Conservation (phyloP, 2,329 filamentous ascomycete species). For the Dactylellina parvicollis region DNA sequence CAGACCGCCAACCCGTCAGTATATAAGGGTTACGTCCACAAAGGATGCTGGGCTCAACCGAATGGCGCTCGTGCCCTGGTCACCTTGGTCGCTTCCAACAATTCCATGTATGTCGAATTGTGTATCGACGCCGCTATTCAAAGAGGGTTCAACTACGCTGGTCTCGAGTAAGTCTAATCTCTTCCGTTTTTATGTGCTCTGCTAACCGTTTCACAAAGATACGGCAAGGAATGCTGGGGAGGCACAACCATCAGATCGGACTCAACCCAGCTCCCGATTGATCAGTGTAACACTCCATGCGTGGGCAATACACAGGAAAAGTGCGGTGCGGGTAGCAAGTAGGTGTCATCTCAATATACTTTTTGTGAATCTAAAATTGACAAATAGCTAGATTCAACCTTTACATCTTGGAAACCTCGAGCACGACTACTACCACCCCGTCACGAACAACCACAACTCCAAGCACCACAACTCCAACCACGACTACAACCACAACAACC, state of each 20-base stretch:
- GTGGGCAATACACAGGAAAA: conserved; percentile 65
- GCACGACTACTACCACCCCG: conserved; percentile 13
- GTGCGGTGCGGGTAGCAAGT: conserved; percentile 67
- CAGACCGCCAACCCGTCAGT: conserved; percentile 12
- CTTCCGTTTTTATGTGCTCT: no score
- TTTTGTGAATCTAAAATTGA: conserved; percentile 38
- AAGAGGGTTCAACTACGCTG: conserved; percentile 59
- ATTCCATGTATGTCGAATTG: conserved; percentile 59
- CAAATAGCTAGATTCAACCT: conserved; percentile 5
- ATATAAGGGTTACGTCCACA: conserved; percentile 30
- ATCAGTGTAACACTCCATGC: conserved; percentile 67
- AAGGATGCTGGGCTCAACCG: conserved; percentile 37
- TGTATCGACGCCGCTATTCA: conserved; percentile 58
- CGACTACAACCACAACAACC: background rate
- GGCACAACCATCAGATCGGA: conserved; percentile 7
- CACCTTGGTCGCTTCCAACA: conserved; percentile 13
- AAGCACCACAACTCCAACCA: background rate
- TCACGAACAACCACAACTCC: conserved; percentile 27
- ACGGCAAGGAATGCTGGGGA: conserved; percentile 41
- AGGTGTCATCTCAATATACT: conserved; percentile 59
- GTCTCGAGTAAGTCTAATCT: conserved; percentile 59
- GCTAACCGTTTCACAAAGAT: conserved; percentile 50
- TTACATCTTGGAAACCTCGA: conserved; percentile 42
- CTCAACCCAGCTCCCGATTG: background rate
- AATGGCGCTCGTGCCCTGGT: conserved; percentile 12